Base-by-base conservation (phyloP, 192 early-diverging fungal genomes). In the Podila epigama region DNA sequence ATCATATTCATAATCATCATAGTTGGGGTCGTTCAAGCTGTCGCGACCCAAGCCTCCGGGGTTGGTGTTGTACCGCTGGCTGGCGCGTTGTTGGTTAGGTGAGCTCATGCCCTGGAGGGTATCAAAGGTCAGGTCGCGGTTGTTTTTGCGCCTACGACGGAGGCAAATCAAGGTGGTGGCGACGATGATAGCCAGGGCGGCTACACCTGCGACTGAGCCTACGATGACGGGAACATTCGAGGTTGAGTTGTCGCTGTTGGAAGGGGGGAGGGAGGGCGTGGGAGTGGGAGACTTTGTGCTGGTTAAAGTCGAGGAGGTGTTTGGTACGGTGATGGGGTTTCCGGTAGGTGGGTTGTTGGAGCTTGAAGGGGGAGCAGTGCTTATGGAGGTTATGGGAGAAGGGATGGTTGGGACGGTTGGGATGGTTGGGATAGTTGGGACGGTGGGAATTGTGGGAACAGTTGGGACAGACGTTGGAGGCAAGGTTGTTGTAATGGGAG, bases 181-280 rank as follows among this genome's bases (percentile, higher is more conserved):
- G 32, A 64, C 56, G 34, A 77, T 59, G 22, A 68, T 68, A 40
- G 67, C 60, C 39, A 68, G 15, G 1, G 73, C 73, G 3, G 39
- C 50, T 5, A 29, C 66, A 51, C 73, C 73, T 2, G 36, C 66
- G 32, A 58, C 60, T 7, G 61, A 51, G 29, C 73, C 73, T 15
- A 63, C 73, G 44, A 77, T 77, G n/a, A 68, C 60, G 10, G 73
- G 66, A 31, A 77, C 56, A 63, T 64, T 77, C 15, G 42, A 57
- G 0, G 44, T 52, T 31, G 53, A 12, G 15, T 39, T 68, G 28
- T 39, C 42, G 9, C 5, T 59, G n/a, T 22, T 59, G 57, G 57
- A 5, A 27, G 57, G 27, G 3, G 22, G 22, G 36, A 9, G 37
- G 1, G 67, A 42, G 31, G 48, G 5, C n/a, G 33, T 27, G 31